Evolutionary conservation across 768 basidiomycete genomes (phyloP), one percentile per base, ranked within the genome.

Genomic region (Dacryopinax spathularia): DNA sequence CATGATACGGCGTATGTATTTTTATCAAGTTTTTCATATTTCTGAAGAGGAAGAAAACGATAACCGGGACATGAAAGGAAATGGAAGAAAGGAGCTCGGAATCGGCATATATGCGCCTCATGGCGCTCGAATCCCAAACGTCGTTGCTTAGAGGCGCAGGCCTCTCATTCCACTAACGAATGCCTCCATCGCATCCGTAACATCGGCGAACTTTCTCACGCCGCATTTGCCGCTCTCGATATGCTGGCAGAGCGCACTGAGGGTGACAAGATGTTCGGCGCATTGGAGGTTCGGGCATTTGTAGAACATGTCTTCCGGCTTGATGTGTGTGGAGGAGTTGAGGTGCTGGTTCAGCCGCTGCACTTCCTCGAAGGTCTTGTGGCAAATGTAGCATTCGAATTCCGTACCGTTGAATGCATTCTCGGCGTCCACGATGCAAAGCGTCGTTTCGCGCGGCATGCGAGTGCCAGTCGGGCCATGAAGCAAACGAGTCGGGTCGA

Each of bases 361-460:
- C 13, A 86, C 77, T 0, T 74, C 68, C 60, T 67, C 31, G 67
- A 78, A 84, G 13, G 60, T 66, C 22, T 61, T 63, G 70, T 82
- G 78, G 70, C 87, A 88, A 27, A 88, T 71, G 69, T 82, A 81
- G 71, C 86, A 88, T 71, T 88, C 85, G 70, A 77, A 88, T 4
- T 66, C 74, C 4, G 0, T 3, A 0, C 75, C 75, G 65, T 80
- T 81, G 75, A 75, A 82, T 13, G 80, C 74, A 29, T 66, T 71
- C 1, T 69, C 68, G 10, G 78, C 80, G 1, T n/a, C n/a, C n/a
- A n/a, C 48, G 22, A 56, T 27, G 29, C 15, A 13, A 15, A 29
- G 25, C 6, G 48, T 75, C 12, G 79, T 77, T 27, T 67, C 71
- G 68, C 75, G 76, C 33, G 61, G 69, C 27, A 70, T 29, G 6